Conservation (phyloP, 768 basidiomycete genomes). For the Mycena maculata region DNA sequence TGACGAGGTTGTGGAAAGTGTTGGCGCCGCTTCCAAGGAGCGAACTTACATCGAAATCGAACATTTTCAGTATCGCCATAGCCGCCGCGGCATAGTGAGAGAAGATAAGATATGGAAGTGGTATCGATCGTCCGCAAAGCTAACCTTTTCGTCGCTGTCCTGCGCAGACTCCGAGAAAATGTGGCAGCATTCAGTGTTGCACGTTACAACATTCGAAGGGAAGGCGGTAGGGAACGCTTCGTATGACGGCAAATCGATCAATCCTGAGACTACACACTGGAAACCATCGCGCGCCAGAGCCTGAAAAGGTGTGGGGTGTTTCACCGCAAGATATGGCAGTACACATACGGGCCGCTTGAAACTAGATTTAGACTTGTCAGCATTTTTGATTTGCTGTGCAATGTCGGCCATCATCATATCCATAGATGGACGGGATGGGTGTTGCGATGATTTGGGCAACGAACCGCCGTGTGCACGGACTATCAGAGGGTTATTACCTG, state of each 20-base stretch:
- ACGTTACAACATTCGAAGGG: neutral
- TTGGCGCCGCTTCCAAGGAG: neutral
- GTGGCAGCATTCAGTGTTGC: neutral
- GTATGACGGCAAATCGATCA: neutral
- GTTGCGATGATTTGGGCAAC: neutral
- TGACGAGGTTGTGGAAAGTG: neutral
- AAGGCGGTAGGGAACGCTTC: neutral
- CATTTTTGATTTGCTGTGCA: neutral
- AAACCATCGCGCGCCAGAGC: neutral
- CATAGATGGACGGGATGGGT: constrained; percentile 8
- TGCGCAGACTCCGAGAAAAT: constrained; percentile 17
- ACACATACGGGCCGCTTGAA: neutral
- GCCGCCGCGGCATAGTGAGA: neutral
- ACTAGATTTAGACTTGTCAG: neutral
- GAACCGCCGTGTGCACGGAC: no score
- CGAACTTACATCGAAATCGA: neutral
- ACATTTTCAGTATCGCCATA: neutral
- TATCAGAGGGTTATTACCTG: neutral
- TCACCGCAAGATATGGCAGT: neutral
- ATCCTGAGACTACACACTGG: neutral
- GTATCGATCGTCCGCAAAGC: neutral
- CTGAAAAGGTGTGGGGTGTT: neutral
- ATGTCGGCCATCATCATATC: neutral
- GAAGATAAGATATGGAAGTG: neutral
- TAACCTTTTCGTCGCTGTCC: neutral